These are phyloP conservation scores for Mimosa pudica DNA, from an alignment of 306 rosid species.

Conservation along the genomic window DNA sequence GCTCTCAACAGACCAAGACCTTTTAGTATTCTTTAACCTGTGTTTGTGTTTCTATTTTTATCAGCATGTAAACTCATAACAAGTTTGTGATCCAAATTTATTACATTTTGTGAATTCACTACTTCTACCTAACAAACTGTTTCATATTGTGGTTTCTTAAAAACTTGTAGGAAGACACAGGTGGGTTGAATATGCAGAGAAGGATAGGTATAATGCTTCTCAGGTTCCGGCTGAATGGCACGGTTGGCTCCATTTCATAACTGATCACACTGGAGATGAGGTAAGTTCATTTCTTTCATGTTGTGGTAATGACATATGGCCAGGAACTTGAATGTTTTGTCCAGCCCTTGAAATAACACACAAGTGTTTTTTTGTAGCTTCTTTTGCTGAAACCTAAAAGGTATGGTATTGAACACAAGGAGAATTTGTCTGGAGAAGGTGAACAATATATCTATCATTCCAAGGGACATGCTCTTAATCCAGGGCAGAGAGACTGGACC, in stretches of 20 bases:
- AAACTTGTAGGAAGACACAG: slow-evolving; percentile 89
- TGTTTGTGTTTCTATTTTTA: too few species aligned
- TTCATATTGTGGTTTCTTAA: slow-evolving; percentile 28
- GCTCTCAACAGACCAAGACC: not conserved
- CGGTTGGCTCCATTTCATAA: slow-evolving; percentile 93
- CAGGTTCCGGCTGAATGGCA: slow-evolving; percentile 99
- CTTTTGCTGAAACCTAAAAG: slow-evolving; percentile 82
- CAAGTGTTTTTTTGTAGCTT: slow-evolving; percentile 57
- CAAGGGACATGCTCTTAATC: slow-evolving; percentile 93
- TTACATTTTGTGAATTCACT: not conserved
- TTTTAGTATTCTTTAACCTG: not conserved
- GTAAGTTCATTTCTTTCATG: slow-evolving; percentile 42
- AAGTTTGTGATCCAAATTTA: not conserved
- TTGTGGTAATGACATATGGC: slow-evolving; percentile 18
- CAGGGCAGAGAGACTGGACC: slow-evolving; percentile 96
- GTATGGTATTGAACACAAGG: slow-evolving; percentile 80
- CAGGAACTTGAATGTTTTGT: not conserved
- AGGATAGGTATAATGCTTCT: slow-evolving; percentile 90
- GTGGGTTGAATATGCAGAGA: slow-evolving; percentile 99
- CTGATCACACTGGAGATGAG: slow-evolving; percentile 98
- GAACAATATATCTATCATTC: slow-evolving; percentile 87
- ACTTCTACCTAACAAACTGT: slow-evolving; percentile 13
- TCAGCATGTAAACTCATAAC: not conserved
- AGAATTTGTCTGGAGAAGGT: slow-evolving; percentile 94
- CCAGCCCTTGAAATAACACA: not conserved